phyloP scores from a whole-genome alignment of 1,284 basidiomycete genomes.

The Moniliella sp. region DNA sequence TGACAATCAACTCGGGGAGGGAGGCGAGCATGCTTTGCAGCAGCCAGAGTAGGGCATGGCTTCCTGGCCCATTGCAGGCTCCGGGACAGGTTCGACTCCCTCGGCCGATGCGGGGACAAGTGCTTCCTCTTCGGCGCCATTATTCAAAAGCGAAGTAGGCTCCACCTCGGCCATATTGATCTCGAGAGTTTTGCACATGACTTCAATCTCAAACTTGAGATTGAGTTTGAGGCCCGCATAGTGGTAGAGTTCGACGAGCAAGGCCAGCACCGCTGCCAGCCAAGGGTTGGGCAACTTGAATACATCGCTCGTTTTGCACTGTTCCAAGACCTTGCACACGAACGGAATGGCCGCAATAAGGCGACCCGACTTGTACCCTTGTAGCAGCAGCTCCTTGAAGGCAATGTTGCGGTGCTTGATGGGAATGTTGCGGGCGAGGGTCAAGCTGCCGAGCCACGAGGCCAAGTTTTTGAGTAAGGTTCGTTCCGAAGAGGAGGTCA shows the following conservation, averaged over 20 bases:
- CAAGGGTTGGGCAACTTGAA: constrained; percentile 94
- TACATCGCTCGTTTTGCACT: constrained; percentile 64
- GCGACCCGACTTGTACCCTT: constrained; percentile 78
- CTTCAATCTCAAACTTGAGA: constrained; percentile 95
- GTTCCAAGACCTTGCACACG: constrained; percentile 80
- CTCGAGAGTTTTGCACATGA: constrained; percentile 73
- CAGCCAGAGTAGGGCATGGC: too few relatives aligned
- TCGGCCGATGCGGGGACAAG: constrained; percentile 3
- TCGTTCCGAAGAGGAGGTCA: constrained; percentile 58
- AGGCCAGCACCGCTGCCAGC: constrained; percentile 78
- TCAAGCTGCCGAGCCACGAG: constrained; percentile 81
- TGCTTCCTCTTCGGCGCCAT: constrained; percentile 1
- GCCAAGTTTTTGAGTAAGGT: constrained; percentile 77
- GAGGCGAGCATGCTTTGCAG: constrained; percentile 46
- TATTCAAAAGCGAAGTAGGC: constrained; percentile 54
- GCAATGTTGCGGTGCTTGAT: constrained; percentile 81
- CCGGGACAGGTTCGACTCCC: constrained; percentile 8
- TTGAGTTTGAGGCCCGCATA: constrained; percentile 89
- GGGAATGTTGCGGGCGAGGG: constrained; percentile 70
- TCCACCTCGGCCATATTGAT: constrained; percentile 71
- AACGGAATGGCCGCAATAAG: constrained; percentile 90
- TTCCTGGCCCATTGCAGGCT: constrained; percentile 4
- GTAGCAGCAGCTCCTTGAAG: constrained; percentile 83
- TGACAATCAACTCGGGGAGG: constrained; percentile 51
- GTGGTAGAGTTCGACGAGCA: constrained; percentile 85